Evolutionary conservation across 2,329 filamentous ascomycete genomes (phyloP), one percentile per base, ranked within the genome.

Genomic region (Verticillium tricorpus): DNA sequence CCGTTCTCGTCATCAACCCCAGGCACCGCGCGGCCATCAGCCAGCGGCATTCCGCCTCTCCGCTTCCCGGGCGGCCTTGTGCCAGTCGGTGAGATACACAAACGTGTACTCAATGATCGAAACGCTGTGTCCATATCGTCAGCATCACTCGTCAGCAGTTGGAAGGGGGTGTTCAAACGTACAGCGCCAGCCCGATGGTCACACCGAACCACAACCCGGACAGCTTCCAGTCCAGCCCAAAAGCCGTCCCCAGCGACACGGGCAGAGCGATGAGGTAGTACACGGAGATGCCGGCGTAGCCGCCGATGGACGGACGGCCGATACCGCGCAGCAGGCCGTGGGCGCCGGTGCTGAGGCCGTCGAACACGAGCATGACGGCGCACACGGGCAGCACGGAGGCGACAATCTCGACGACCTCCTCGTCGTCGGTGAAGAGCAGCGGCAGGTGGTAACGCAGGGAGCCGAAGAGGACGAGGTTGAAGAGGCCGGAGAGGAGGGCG

Each of bases 261-360:
- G 95, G 94, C 75, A 98, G 81, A 0, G 92, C 94, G 31, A 98
- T 83, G 19, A 85, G 78, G 74, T 98, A 99, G 77, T 97, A 97
- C 25, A 89, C 89, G 58, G 92, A 85, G 2, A 98, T 77, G 70
- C 95, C 96, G 8, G 93, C 88, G 68, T 94, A 97, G 0, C 94
- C 93, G 14, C 94, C 94, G 61, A 98, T 88, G 66, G 92, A 88
- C 75, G 98, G 94, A 62, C 91, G 86, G 2, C 95, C 95, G 17
- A 98, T 85, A 14, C 94, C 94, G 52, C 95, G 85, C 32, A 98
- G 82, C 45, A 97, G 82, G 32, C 93, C 94, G 70, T 95, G 93
- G 62, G 91, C 92, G 45, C 89, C 89, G 3, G 90, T 85, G 0
- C 91, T 87, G 19, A 96, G 74, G 1, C 90, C 88, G 74, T 99